Evolutionary conservation across 2,329 filamentous ascomycete species (phyloP), one percentile per base, ranked within the genome.

Genomic region (Ophiostoma sp.): DNA sequence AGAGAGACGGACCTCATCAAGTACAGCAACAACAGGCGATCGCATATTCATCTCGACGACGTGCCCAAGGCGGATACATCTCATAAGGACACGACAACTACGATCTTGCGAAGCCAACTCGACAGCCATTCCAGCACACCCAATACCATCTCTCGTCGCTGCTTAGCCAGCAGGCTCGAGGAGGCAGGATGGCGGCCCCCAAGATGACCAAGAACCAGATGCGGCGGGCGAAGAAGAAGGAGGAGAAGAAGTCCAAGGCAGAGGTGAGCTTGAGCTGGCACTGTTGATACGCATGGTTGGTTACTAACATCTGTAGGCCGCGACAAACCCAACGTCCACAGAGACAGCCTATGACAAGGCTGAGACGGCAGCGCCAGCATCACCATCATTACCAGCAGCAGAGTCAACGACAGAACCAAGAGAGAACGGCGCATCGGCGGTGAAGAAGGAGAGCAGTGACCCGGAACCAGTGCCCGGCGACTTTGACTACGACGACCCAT

Each of bases 181-280:
- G 55, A 64, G 64, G 66, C 79, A 81, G 78, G 76, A 89, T 89
- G 87, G 86, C 85, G 75, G 78, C 82, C 72, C 79, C 83, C 73
- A 96, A 94, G 82, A 88, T 90, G 82, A 93, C 90, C 77, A 98
- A 97, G 83, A 97, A 97, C 80, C 92, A 96, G 80, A 89, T 93
- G 82, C 87, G 93, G 78, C 88, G 94, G 78, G 91, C 92, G 65
- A 93, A 94, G 83, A 97, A 95, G 86, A 97, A 97, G 88, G 90
- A 92, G 75, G 87, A 92, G 76, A 96, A 96, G 81, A 88, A 88
- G 75, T 79, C 86, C 73, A 80, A 84, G 66, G 80, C 45, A 9
- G 63, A 38, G n/a, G 27, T 27, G 27, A 27, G 27, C 27, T 27
- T 27, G 27, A 27, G 27, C 2, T 27, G 27, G 27, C 27, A 1